Evolutionary conservation across 495 filamentous ascomycete species (phyloP), one percentile per base, ranked within the genome.

Genomic region (Viridothelium virens): DNA sequence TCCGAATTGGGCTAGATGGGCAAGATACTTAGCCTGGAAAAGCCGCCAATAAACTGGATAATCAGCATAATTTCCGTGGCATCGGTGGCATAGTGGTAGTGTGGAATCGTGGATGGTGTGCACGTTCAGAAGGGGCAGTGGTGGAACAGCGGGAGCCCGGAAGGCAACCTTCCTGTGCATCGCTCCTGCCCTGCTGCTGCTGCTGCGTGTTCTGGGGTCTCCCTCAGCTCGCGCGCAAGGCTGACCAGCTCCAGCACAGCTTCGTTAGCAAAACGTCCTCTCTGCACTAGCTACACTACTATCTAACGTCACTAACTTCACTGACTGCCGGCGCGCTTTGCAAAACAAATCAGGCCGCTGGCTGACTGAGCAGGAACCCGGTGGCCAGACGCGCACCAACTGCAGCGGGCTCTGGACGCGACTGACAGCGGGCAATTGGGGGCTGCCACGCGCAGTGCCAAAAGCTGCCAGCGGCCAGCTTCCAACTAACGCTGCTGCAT

Each of bases 381-480:
- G 41, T 44, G 14, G 14, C 53, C 53, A 59, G 53, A 59, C 53
- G 53, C 53, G 53, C n/a, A 59, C 53, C 53, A 36, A 59, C 53
- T 53, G 41, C 41, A 7, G 41, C 41, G 41, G 41, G 14, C 41
- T 5, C 48, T 53, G 11, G 53, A 59, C 53, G 53, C 53, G 53
- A 59, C 53, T 11, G 7, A 31, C 53, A 59, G 53, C 53, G 53
- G 25, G 53, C 53, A 59, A 59, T 59, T 4, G 53, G 53, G 53
- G 53, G 53, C 53, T 59, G 53, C 53, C 53, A 59, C 53, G 53
- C 53, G 53, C 53, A 59, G 33, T 59, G 53, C 53, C 25, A 25
- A 25, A 25, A 25, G 25, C 25, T 25, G 25, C 25, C 25, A 25
- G 25, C 25, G 25, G 25, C 25, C 53, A 33, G 31, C 31, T 59